Conservation (phyloP, 495 filamentous ascomycete species). For the Bryoglossum gracile region DNA sequence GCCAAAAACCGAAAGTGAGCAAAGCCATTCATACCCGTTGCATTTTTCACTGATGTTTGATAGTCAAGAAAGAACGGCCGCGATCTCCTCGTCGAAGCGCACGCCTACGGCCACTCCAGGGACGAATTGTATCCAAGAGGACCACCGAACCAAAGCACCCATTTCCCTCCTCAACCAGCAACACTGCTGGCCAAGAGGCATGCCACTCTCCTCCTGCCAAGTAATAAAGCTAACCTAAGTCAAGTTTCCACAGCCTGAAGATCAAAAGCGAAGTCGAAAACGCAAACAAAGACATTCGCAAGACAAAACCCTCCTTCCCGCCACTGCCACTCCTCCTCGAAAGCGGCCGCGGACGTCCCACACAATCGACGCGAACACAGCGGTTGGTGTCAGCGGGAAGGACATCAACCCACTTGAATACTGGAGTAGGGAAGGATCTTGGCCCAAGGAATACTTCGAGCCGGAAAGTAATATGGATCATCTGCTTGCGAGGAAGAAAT, state of each 20-base stretch:
- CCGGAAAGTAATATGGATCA: conserved; percentile 21
- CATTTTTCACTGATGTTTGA: background rate
- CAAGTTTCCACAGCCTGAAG: conserved; percentile 1
- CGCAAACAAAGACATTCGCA: conserved; percentile 5
- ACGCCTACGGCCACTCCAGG: conserved; percentile 10
- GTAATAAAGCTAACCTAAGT: conserved; percentile 18
- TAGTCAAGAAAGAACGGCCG: conserved; percentile 6
- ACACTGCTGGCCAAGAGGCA: conserved; percentile 15
- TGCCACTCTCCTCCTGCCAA: conserved; percentile 13
- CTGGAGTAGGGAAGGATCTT: conserved; percentile 22
- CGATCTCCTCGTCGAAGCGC: conserved; percentile 8
- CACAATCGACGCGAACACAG: conserved; percentile 13
- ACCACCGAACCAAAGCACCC: no score
- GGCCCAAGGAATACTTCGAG: conserved; percentile 30
- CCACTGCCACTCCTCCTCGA: conserved; percentile 4
- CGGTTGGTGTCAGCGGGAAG: conserved; percentile 4
- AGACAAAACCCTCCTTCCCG: conserved; percentile 5
- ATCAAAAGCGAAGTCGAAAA: conserved; percentile 12
- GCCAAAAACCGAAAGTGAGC: conserved; percentile 13
- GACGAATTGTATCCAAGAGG: conserved; percentile 6
- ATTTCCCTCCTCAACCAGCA: conserved; percentile 9
- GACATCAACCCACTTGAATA: conserved; percentile 24
- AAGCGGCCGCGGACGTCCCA: conserved; percentile 15
- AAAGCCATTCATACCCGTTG: background rate
- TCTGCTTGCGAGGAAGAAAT: no score